Percentiles rank a stretch among this genome's conserved stretches.
Conservation (phyloP, 2,329 filamentous ascomycete species). For the Curvularia sp. region DNA sequence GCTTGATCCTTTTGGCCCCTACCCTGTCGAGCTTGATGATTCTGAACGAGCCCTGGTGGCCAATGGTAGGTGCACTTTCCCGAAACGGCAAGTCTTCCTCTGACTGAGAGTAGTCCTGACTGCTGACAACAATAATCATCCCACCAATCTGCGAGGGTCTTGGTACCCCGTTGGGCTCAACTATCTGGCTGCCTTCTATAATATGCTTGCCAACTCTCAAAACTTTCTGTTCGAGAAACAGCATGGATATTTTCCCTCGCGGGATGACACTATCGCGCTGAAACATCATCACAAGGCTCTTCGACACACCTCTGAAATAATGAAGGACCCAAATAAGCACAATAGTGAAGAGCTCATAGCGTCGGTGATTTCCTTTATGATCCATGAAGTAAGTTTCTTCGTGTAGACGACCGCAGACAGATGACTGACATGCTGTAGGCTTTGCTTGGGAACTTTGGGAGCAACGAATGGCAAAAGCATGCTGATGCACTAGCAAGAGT, state of each 20-base stretch:
- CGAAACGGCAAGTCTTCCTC: conserved; percentile 2
- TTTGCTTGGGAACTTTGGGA: conserved; percentile 29
- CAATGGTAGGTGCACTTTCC: conserved; percentile 28
- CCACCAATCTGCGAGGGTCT: conserved; percentile 31
- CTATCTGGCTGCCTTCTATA: conserved; percentile 32
- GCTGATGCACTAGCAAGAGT: conserved; percentile 34
- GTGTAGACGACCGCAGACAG: background rate
- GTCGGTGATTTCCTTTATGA: conserved; percentile 34
- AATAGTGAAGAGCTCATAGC: conserved; percentile 32
- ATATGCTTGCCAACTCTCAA: conserved; percentile 39
- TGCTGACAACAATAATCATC: conserved; percentile 27
- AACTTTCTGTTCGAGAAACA: conserved; percentile 33
- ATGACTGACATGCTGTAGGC: conserved; percentile 19
- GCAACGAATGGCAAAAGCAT: conserved; percentile 34
- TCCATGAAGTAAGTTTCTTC: conserved; percentile 32
- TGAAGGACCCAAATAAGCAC: conserved; percentile 33
- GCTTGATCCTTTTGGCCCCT: conserved; percentile 35
- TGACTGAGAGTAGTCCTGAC: conserved; percentile 35
- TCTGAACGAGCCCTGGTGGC: conserved; percentile 31
- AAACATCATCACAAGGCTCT: conserved; percentile 34
- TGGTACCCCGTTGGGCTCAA: conserved; percentile 40
- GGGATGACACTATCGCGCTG: conserved; percentile 32
- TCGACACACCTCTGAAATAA: conserved; percentile 24
- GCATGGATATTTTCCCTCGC: conserved; percentile 28
- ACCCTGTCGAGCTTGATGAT: conserved; percentile 38